These are phyloP conservation scores for Dothiorella sarmentorum DNA, from an alignment of 2,329 filamentous ascomycete genomes.

Conservation along the genomic window DNA sequence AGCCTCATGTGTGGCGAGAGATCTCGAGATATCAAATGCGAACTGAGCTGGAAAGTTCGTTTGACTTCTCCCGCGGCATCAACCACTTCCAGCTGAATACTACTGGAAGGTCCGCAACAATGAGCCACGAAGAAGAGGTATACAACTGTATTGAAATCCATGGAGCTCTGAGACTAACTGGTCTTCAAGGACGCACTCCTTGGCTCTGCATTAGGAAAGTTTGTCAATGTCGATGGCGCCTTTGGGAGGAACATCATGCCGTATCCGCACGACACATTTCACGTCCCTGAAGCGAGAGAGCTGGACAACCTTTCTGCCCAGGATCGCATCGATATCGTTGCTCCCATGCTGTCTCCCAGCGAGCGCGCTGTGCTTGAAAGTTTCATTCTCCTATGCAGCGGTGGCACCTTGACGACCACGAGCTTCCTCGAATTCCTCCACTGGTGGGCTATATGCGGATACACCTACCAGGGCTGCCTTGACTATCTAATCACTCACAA, in stretches of 20 bases:
- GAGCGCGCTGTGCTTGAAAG: slow-evolving; percentile 42
- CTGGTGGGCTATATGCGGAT: slow-evolving; percentile 47
- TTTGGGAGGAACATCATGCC: slow-evolving; percentile 39
- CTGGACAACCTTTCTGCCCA: slow-evolving; percentile 33
- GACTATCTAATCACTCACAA: slow-evolving; percentile 12
- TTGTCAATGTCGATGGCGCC: slow-evolving; percentile 47
- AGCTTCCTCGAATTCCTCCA: slow-evolving; percentile 49
- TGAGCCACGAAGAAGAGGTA: slow-evolving; percentile 45
- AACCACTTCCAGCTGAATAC: slow-evolving; percentile 43
- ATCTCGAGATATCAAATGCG: slow-evolving; percentile 47
- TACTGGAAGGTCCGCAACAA: slow-evolving; percentile 27
- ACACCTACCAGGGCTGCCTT: slow-evolving; percentile 33
- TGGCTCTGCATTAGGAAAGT: slow-evolving; percentile 38
- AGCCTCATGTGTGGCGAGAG: slow-evolving; percentile 33
- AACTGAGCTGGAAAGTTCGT: slow-evolving; percentile 25
- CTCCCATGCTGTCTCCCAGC: slow-evolving; percentile 37
- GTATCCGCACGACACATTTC: slow-evolving; percentile 37
- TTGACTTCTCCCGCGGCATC: slow-evolving; percentile 42
- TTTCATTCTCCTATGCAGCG: slow-evolving; percentile 44
- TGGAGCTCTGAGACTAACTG: not conserved
- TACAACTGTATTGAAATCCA: not conserved
- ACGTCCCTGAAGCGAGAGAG: slow-evolving; percentile 25
- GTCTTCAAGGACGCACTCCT: slow-evolving; percentile 30
- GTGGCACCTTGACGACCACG: slow-evolving; percentile 42
- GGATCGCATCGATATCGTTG: slow-evolving; percentile 44